Percentiles rank a stretch among this genome's conserved stretches.
These are phyloP conservation scores for Penicillium sp. DNA, from an alignment of 2,329 filamentous ascomycete genomes.

Conservation along the genomic window DNA sequence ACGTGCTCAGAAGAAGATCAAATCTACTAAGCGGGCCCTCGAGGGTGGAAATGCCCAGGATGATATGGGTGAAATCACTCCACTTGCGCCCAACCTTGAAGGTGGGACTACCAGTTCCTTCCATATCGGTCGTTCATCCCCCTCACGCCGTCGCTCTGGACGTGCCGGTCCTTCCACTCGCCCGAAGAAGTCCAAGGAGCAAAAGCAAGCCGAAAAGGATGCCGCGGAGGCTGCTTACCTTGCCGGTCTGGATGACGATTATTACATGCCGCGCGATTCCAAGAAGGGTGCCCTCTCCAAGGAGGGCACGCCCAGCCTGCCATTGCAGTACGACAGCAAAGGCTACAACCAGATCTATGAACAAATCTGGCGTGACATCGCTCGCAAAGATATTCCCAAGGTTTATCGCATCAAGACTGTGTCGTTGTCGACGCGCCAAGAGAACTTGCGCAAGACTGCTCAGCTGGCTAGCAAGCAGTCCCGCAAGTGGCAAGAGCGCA, in stretches of 20 bases:
- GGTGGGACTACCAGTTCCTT: slow-evolving; percentile 86
- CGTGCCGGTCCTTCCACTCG: slow-evolving; percentile 55
- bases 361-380: slow-evolving; percentile 94
- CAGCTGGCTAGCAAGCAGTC: slow-evolving; percentile 96
- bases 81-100: slow-evolving; percentile 76
- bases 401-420: slow-evolving; percentile 84
- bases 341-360: slow-evolving; percentile 97
- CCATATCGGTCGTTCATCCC: slow-evolving; percentile 61
- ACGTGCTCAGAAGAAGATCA: slow-evolving; percentile 87
- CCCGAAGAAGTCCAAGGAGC: slow-evolving; percentile 82
- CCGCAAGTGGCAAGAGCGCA: slow-evolving; percentile 93
- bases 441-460: slow-evolving; percentile 97
- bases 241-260: slow-evolving; percentile 55
- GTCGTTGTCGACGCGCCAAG: slow-evolving; percentile 81
- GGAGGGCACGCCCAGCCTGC: slow-evolving; percentile 50
- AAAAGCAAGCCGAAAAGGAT: slow-evolving; percentile 68
- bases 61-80: slow-evolving; percentile 70
- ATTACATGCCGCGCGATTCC: slow-evolving; percentile 58
- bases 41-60: slow-evolving; percentile 75
- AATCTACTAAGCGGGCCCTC: slow-evolving; percentile 82
- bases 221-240: slow-evolving; percentile 86
- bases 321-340: slow-evolving; percentile 77
- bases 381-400: slow-evolving; percentile 90
- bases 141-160: slow-evolving; percentile 56
- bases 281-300: slow-evolving; percentile 46